Percentiles rank a stretch among this genome's conserved stretches.
Evolutionary conservation across 805 yeast genomes (phyloP).

Genomic region (Kodamaea neixiangensis): DNA sequence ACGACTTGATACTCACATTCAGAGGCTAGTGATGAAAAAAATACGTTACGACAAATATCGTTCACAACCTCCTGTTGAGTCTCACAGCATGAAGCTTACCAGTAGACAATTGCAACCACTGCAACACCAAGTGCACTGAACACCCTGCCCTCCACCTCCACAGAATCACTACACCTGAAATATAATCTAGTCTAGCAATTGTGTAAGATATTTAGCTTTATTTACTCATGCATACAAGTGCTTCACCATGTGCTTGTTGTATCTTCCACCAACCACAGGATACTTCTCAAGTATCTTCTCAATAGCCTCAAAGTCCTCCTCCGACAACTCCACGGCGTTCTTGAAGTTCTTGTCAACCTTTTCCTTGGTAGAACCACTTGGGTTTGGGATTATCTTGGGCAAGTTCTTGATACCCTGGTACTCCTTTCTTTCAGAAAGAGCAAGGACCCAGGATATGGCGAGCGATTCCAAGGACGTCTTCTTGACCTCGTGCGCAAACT

Average conservation of each 20-base stretch:
- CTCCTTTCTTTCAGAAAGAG: slow-evolving; percentile 65
- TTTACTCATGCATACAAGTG: slow-evolving; percentile 5
- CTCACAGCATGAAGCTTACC: no score
- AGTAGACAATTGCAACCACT: no score
- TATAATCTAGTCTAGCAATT: no score
- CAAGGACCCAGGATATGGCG: slow-evolving; percentile 47
- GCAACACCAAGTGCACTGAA: no score
- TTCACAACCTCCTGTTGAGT: no score
- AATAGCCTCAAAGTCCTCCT: slow-evolving; percentile 58
- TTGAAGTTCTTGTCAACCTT: slow-evolving; percentile 64
- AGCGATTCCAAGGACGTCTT: slow-evolving; percentile 59
- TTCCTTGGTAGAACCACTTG: slow-evolving; percentile 64
- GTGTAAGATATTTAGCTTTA: no score
- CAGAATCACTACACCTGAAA: no score
- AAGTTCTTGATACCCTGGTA: slow-evolving; percentile 42
- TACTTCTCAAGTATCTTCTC: slow-evolving; percentile 44
- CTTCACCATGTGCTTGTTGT: slow-evolving; percentile 20
- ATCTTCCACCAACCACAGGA: slow-evolving; percentile 60
- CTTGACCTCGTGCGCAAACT: slow-evolving; percentile 47
- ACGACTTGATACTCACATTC: no score
- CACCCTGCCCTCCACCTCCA: no score
- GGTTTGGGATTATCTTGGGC: slow-evolving; percentile 73
- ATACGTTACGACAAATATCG: no score
- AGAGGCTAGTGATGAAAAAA: no score
- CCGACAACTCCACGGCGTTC: slow-evolving; percentile 47